Evolutionary conservation across 352 stramenopile genomes (phyloP), one percentile per base, ranked within the genome.

Genomic region (Elongisporangium prolatum): DNA sequence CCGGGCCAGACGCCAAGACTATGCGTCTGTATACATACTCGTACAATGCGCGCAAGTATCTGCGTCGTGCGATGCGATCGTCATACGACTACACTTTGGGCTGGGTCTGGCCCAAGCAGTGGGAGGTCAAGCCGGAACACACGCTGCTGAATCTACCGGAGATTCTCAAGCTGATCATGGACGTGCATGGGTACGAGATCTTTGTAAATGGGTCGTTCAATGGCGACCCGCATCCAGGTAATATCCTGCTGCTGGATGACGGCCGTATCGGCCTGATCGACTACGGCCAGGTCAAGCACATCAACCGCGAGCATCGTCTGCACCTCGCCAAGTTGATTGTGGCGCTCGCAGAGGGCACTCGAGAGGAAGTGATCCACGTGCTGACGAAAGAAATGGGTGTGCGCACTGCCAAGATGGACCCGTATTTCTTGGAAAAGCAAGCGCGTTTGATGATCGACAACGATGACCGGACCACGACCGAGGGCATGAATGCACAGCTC

Each of bases 201-300:
- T 96, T 97, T 56, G 77, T 95, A 13, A 74, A 97, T 54, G 91
- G 91, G n/a, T 91, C 70, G 47, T 97, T 97, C 63, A 97, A 97
- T 57, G 89, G 89, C 34, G 91, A 97, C 56, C 89, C 89, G 13
- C 90, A 97, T 44, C 90, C 90, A 3, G 91, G 91, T 13, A 97
- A 97, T 61, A 96, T 97, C 47, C 54, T 97, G 62, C 72, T 97
- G 49, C 75, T 97, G 16, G 77, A 94, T 6, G 89, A 97, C 52
- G 90, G 90, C 3, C 82, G 86, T 8, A 67, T 97, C 5, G 91
- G 91, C 3, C 69, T 98, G 50, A 95, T 98, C 48, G 91, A 98
- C 71, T 97, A 97, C 56, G 91, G 91, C 16, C 91, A 98, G 62
- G 88, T 95, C 48, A 96, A 95, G 64, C 78, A 93, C 56, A 89